These are phyloP conservation scores for Fagopyrum tataricum DNA, from an alignment of 148 eudicot genomes.

Conservation along the genomic window DNA sequence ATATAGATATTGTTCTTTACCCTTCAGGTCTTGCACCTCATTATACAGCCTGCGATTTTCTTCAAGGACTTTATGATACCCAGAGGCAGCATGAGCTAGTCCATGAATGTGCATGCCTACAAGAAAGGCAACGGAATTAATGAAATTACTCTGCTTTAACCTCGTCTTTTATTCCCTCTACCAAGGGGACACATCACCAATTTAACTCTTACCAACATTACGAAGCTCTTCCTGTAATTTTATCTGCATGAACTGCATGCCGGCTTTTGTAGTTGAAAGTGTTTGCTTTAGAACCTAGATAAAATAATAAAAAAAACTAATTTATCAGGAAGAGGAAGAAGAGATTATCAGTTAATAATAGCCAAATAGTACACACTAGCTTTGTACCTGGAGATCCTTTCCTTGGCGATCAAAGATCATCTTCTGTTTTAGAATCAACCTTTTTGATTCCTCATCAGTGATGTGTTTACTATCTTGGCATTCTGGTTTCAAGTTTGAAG, in stretches of 20 bases:
- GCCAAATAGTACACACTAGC: neutral
- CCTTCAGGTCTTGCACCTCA: constrained; percentile 97
- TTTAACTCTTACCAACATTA: constrained; percentile 56
- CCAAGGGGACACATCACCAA: neutral
- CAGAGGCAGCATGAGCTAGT: constrained; percentile 93
- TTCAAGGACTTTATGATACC: constrained; percentile 90
- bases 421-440: constrained; percentile 41
- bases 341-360: neutral
- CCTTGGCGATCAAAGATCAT: constrained; percentile 66
- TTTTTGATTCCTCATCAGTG: constrained; percentile 45
- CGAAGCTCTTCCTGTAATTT: constrained; percentile 78
- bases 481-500: constrained; percentile 28
- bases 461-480: constrained; percentile 18
- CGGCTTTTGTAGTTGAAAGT: constrained; percentile 77
- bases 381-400: constrained; percentile 60
- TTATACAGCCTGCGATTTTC: constrained; percentile 94
- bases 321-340: neutral
- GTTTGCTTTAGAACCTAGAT: constrained; percentile 62
- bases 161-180: neutral
- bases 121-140: neutral
- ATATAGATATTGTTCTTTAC: constrained; percentile 23
- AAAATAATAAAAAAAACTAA: neutral
- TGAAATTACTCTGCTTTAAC: neutral
- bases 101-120: constrained; percentile 74
- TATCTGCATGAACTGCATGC: constrained; percentile 87